Conservation (phyloP, 176 grass and related monocot species). For the Lolium perenne region DNA sequence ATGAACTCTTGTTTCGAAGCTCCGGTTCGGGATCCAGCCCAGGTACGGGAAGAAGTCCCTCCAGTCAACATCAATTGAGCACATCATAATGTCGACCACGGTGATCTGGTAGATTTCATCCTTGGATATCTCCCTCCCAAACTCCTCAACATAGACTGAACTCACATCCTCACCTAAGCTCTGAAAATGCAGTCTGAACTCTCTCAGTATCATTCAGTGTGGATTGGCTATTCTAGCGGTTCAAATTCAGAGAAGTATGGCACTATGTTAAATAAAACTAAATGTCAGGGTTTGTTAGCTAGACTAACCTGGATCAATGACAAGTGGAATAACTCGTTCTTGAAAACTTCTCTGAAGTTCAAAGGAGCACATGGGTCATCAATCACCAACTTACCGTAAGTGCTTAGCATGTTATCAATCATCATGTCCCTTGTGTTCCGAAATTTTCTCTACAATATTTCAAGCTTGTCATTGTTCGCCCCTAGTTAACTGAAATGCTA, state of each 20-base stretch:
- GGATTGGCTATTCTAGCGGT: too few relatives aligned
- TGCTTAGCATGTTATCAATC: slow-evolving; percentile 58
- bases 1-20: slow-evolving; percentile 62
- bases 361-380: slow-evolving; percentile 52
- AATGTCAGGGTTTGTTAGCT: not conserved
- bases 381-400: slow-evolving; percentile 36
- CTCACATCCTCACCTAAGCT: slow-evolving; percentile 65
- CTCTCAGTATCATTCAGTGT: not conserved
- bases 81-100: slow-evolving; percentile 72
- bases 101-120: slow-evolving; percentile 60
- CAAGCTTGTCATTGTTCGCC: not conserved
- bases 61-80: slow-evolving; percentile 88
- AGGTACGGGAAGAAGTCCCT: slow-evolving; percentile 98
- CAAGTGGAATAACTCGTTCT: slow-evolving; percentile 64
- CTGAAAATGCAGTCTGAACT: slow-evolving; percentile 42
- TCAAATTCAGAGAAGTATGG: not conserved
- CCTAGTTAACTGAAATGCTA: not conserved
- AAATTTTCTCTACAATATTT: not conserved
- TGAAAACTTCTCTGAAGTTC: slow-evolving; percentile 76
- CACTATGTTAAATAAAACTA: not conserved
- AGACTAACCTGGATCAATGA: slow-evolving; percentile 72
- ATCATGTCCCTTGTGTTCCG: slow-evolving; percentile 56
- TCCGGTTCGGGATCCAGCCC: slow-evolving; percentile 77
- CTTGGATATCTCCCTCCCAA: slow-evolving; percentile 57
- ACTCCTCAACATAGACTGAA: slow-evolving; percentile 71